Percentiles rank a stretch among this genome's conserved stretches.
These are phyloP conservation scores for Notholithocarpus densiflorus DNA, from an alignment of 306 rosid genomes.

Conservation along the genomic window DNA sequence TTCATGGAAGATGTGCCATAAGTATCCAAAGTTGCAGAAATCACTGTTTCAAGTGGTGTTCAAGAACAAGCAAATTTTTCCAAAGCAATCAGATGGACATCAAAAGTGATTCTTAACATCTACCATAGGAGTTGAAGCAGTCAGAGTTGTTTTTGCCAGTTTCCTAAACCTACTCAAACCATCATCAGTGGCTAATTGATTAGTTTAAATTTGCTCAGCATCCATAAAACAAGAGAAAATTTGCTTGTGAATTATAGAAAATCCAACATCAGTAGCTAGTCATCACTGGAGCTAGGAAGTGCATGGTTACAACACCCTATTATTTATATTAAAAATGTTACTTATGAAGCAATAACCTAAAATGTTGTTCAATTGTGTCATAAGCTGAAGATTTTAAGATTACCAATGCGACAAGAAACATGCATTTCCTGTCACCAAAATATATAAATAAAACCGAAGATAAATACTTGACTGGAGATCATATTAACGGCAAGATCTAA, in stretches of 20 bases:
- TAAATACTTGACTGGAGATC: no score
- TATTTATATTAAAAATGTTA: not conserved
- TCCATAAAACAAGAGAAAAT: not conserved
- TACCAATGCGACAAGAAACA: no score
- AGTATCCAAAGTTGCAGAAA: not conserved
- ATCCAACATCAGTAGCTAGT: not conserved
- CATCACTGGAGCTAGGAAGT: not conserved
- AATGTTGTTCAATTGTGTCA: no score
- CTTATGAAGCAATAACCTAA: not conserved
- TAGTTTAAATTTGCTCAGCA: not conserved
- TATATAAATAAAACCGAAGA: no score
- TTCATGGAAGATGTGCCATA: not conserved
- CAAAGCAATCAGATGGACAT: not conserved
- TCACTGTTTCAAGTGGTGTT: not conserved
- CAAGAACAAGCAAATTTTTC: not conserved
- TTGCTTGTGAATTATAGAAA: not conserved
- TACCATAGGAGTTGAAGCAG: not conserved
- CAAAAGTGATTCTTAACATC: not conserved
- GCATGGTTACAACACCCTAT: not conserved
- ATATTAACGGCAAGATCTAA: no score
- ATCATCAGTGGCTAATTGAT: not conserved
- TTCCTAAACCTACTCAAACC: not conserved
- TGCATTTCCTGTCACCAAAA: no score
- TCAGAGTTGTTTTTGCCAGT: not conserved
- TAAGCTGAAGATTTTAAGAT: no score